Evolutionary conservation across 768 basidiomycete genomes (phyloP), one percentile per base, ranked within the genome.

Genomic region (Lentinula boryana): DNA sequence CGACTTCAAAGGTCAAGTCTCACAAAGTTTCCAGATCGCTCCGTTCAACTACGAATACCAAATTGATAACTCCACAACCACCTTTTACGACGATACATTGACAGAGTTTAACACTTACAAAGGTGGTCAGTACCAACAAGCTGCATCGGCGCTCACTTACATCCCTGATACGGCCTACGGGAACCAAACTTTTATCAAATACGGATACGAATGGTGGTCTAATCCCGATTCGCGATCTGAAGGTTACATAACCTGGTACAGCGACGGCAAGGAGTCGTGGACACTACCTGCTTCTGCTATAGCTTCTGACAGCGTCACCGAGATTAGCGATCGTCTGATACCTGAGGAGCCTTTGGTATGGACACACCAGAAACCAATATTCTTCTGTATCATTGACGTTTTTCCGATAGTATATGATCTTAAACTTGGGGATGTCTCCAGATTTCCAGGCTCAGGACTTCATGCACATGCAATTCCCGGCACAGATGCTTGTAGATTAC

Each of bases 311-410:
- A 23, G 81, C 0, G 68, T 65, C 4, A 75, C 83, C 0, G 63
- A 86, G 58, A 78, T 98, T 53, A 77, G 82, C 38, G 76, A 81
- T 66, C 79, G 95, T 36, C 68, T 95, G 15, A 85, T 98, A 60
- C 79, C 93, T 4, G 92, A 95, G 68, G 97, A 99, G 71, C 96
- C 97, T 2, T 89, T 98, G 94, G 92, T 93, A 65, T 63, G 84
- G 75, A 21, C 23, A 15, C 56, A 57, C 63, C 49, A 18, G 60
- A 54, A 61, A 61, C 40, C 12, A 27, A 40, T 16, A 12, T 27
- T 60, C 38, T 48, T 52, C 43, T 33, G 16, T 32, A 36, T 16
- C 18, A 13, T 36, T 66, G 41, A 64, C 50, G 60, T 66, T 35
- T 18, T 38, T 63, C 13, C 31, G 27, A 27, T 63, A 92, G 91